Evolutionary conservation across 495 filamentous ascomycete species (phyloP), one percentile per base, ranked within the genome.

Genomic region (Lichenothelia convexa): DNA sequence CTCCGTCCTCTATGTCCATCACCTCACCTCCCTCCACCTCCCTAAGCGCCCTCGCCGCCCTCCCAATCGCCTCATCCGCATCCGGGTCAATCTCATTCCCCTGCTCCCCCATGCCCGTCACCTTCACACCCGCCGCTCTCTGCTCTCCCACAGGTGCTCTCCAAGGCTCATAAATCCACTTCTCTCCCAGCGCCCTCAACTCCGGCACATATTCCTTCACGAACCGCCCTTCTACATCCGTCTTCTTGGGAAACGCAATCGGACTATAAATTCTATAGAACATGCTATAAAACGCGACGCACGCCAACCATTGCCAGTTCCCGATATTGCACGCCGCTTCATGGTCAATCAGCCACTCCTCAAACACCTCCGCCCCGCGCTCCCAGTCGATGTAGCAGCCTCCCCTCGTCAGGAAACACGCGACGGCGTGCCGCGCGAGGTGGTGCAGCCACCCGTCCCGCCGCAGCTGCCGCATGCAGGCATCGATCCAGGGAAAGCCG

Each of bases 251-350:
- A 48, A 80, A 80, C 0, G 72, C 64, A 30, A 80, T 49, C 0
- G 76, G 76, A 20, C 58, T 66, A 43, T 82, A 82, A 44, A 66
- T 71, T 8, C 73, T 65, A 43, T 70, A 76, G 52, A 71, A 82
- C 45, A 73, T 68, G 1, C 60, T 42, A 39, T 62, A 78, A 50
- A 80, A 82, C 0, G 77, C 77, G 0, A 72, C 75, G 49, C 76
- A 80, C 17, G 61, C 65, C n/a, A 82, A 54, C 76, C 76, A 81
- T 49, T 77, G 72, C 77, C 74, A 82, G 34, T 82, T 80, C 0
- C 76, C 77, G 0, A 61, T 57, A 40, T 80, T 82, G 32, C 68
- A 75, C 7, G 75, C 69, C 0, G 67, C 61, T 49, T 82, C 76
- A 45, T 82, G 75, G 40, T 82, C 77, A 26, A 82, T 57, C 23